Evolutionary conservation across 108 stramenopile species (phyloP).

Genomic region (Nitzschia sp.): DNA sequence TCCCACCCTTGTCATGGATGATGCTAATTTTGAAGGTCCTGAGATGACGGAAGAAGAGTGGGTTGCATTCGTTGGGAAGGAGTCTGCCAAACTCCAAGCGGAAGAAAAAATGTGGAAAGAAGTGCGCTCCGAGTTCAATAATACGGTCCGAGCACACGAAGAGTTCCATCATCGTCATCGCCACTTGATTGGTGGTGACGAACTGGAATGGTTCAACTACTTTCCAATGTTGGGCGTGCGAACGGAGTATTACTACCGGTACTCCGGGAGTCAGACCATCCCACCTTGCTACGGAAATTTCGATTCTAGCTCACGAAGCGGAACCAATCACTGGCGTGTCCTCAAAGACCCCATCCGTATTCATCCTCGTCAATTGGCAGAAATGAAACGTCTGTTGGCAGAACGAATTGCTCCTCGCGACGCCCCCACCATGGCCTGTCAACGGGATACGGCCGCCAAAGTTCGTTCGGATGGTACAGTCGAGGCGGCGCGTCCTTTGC

Average conservation of each 20-base stretch:
- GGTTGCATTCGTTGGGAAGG: constrained; percentile 7
- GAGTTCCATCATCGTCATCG: constrained; percentile 15
- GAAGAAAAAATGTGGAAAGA: constrained; percentile 16
- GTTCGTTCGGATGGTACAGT: constrained; percentile 18
- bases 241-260: constrained; percentile 38
- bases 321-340: constrained; percentile 33
- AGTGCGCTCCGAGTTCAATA: neutral
- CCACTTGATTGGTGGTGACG: constrained; percentile 18
- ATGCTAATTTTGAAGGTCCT: constrained; percentile 17
- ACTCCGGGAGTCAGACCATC: constrained; percentile 31
- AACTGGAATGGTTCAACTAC: constrained; percentile 29
- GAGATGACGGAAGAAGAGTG: constrained; percentile 26
- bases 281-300: constrained; percentile 45
- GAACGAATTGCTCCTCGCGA: constrained; percentile 45
- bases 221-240: constrained; percentile 31
- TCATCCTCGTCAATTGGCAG: constrained; percentile 31
- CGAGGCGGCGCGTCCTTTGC: constrained; percentile 37
- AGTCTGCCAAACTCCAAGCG: constrained; percentile 7
- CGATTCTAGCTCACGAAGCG: neutral
- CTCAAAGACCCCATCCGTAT: constrained; percentile 45
- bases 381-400: constrained; percentile 32
- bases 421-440: constrained; percentile 9
- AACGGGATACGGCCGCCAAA: constrained; percentile 36
- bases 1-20: constrained; percentile 25
- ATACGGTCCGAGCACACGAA: constrained; percentile 21